Conservation (phyloP, 495 filamentous ascomycete species). For the Lasiosphaeria ovina region DNA sequence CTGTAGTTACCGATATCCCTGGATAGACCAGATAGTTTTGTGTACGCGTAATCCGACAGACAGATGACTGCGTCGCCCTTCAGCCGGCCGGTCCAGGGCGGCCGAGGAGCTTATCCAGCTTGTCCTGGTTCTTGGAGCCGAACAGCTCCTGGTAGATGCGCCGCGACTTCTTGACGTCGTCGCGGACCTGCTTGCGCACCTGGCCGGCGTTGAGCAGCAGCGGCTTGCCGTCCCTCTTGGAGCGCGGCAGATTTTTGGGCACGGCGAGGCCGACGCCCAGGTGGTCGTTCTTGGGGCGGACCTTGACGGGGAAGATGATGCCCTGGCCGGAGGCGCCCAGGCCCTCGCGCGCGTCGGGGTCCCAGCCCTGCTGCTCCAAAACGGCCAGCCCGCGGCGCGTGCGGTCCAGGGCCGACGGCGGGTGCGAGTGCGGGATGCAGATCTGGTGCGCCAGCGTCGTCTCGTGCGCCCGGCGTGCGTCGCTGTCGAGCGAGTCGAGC, state of each 20-base stretch:
- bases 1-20: too few species aligned
- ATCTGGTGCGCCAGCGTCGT: conserved; percentile 78
- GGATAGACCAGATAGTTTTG: too few species aligned
- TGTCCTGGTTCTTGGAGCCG: conserved; percentile 51
- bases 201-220: conserved; percentile 65
- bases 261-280: conserved; percentile 64
- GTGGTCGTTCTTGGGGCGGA: conserved; percentile 68
- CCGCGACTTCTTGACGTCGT: conserved; percentile 62
- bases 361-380: conserved; percentile 79
- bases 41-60: neutral
- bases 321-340: conserved; percentile 72
- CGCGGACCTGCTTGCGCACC: conserved; percentile 55
- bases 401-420: conserved; percentile 82
- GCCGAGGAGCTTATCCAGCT: conserved; percentile 68
- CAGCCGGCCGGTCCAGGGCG: conserved; percentile 32
- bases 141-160: conserved; percentile 66
- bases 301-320: conserved; percentile 71
- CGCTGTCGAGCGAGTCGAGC: neutral
- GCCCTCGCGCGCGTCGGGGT: conserved; percentile 74
- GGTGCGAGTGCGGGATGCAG: conserved; percentile 74
- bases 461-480: conserved; percentile 52
- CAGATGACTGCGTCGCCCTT: neutral
- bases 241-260: conserved; percentile 36
- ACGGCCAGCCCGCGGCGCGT: conserved; percentile 70
- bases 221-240: conserved; percentile 48